A percentile compares a stretch with the other conserved stretches of the same genome.
These are phyloP conservation scores for Globisporangium cylindrosporum DNA, from an alignment of 352 stramenopile species.

Conservation along the genomic window DNA sequence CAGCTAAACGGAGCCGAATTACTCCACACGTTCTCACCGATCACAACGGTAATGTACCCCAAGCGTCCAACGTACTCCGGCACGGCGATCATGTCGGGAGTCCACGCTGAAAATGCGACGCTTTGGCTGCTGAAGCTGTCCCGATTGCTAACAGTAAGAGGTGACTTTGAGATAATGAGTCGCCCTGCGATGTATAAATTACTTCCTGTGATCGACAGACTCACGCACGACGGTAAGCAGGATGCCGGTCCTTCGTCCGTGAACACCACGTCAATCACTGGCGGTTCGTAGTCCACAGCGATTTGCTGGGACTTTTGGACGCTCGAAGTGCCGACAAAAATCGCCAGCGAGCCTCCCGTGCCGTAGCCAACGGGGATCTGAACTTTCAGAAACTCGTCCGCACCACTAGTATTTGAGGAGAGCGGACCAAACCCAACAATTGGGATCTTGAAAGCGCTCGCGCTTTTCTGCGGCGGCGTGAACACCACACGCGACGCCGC, in stretches of 20 bases:
- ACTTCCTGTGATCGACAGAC: constrained; percentile 44
- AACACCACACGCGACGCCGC: constrained; percentile 43
- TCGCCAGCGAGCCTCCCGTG: constrained; percentile 26
- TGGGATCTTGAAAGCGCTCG: constrained; percentile 33
- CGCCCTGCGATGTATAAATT: constrained; percentile 49
- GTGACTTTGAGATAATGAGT: constrained; percentile 39
- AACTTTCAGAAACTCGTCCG: constrained; percentile 39
- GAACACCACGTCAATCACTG: constrained; percentile 50
- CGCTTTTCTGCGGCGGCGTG: constrained; percentile 31
- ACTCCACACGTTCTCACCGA: constrained; percentile 44
- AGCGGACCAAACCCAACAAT: constrained; percentile 40
- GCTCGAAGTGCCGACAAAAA: constrained; percentile 37
- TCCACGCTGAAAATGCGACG: constrained; percentile 32
- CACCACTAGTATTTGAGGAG: constrained; percentile 7
- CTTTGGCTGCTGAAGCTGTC: constrained; percentile 23
- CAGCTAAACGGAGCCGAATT: constrained; percentile 58
- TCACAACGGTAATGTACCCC: constrained; percentile 48
- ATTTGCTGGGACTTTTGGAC: constrained; percentile 36
- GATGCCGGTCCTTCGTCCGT: constrained; percentile 55
- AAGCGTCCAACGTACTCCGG: constrained; percentile 38
- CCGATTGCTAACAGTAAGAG: constrained; percentile 24
- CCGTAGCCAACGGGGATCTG: constrained; percentile 43
- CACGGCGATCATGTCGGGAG: constrained; percentile 37
- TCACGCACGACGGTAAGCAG: constrained; percentile 45
- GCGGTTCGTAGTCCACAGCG: constrained; percentile 34